Percentiles rank a stretch among this genome's conserved stretches.
Evolutionary conservation across 106 monocot genomes (phyloP).

Genomic region (Acorus calamus): DNA sequence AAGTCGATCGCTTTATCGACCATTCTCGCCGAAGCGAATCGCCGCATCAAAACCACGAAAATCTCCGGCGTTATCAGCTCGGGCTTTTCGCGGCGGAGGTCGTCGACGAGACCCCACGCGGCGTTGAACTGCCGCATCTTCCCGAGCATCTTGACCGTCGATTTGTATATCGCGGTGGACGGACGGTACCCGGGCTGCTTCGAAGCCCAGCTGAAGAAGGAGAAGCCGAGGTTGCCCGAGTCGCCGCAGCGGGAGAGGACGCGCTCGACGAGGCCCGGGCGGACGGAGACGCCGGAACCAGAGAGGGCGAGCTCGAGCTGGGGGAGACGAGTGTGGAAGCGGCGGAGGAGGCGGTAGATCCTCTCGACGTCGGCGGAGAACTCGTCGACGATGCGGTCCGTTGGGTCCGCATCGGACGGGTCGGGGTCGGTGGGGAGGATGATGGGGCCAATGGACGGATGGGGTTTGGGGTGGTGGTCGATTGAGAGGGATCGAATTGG

Average conservation of each 20-base stretch:
- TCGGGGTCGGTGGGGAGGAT: background rate
- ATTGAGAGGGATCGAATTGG: too few species aligned
- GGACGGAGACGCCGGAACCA: slow-evolving; percentile 29
- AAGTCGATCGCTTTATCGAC: slow-evolving; percentile 47
- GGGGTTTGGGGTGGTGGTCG: too few species aligned
- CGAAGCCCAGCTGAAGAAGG: slow-evolving; percentile 63
- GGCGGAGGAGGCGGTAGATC: slow-evolving; percentile 69
- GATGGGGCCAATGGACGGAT: too few species aligned
- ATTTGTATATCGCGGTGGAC: slow-evolving; percentile 26
- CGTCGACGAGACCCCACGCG: slow-evolving; percentile 47
- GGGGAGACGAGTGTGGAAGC: slow-evolving; percentile 36
- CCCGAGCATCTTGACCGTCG: slow-evolving; percentile 30
- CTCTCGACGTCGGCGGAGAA: slow-evolving; percentile 44
- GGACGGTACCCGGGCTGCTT: slow-evolving; percentile 23
- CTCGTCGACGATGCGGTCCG: slow-evolving; percentile 10
- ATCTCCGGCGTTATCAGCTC: slow-evolving; percentile 36
- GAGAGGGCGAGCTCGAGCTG: slow-evolving; percentile 39
- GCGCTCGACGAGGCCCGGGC: slow-evolving; percentile 47
- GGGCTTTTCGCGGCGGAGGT: slow-evolving; percentile 37
- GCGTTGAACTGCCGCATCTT: slow-evolving; percentile 45
- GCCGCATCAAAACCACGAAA: slow-evolving; percentile 58
- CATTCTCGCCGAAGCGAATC: slow-evolving; percentile 57
- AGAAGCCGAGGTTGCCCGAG: slow-evolving; percentile 41
- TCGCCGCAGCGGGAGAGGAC: slow-evolving; percentile 45
- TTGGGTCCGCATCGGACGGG: background rate